phyloP scores from a whole-genome alignment of 139 green algal genomes.

The Coelastrella sp. region DNA sequence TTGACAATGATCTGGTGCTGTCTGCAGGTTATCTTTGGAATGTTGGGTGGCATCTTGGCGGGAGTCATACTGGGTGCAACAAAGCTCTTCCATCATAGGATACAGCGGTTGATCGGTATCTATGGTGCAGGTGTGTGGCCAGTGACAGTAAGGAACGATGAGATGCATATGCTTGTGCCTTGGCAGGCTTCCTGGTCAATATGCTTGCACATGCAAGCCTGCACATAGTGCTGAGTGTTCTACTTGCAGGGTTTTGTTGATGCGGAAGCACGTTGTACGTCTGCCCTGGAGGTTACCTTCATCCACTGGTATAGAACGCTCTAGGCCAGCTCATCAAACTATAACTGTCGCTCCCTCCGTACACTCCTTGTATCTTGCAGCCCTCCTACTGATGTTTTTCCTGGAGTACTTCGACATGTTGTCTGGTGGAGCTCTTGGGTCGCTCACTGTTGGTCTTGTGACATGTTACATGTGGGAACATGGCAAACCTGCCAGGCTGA shows the following conservation, averaged over 20 bases:
- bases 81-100: slow-evolving; percentile 67
- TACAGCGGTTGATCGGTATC: slow-evolving; percentile 68
- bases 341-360: not conserved
- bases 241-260: too few relatives aligned
- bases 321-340: too few relatives aligned
- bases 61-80: slow-evolving; percentile 66
- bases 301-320: too few relatives aligned
- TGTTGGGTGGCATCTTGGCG: slow-evolving; percentile 66
- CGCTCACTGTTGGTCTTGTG: slow-evolving; percentile 71
- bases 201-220: too few relatives aligned
- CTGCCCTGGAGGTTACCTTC: too few relatives aligned
- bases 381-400: slow-evolving; percentile 79
- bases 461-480: slow-evolving; percentile 70
- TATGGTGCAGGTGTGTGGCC: slow-evolving; percentile 51
- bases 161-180: too few relatives aligned
- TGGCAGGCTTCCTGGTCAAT: too few relatives aligned
- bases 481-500: slow-evolving; percentile 57
- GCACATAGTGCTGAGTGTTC: too few relatives aligned
- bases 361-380: slow-evolving; percentile 39
- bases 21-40: slow-evolving; percentile 70
- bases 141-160: too few relatives aligned
- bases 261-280: too few relatives aligned
- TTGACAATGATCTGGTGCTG: not conserved
- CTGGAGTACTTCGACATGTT: slow-evolving; percentile 77
- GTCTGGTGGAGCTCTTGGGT: slow-evolving; percentile 77